Evolutionary conservation across 192 early-diverging fungal genomes (phyloP), one percentile per base, ranked within the genome.

Genomic region (Backusella circina): DNA sequence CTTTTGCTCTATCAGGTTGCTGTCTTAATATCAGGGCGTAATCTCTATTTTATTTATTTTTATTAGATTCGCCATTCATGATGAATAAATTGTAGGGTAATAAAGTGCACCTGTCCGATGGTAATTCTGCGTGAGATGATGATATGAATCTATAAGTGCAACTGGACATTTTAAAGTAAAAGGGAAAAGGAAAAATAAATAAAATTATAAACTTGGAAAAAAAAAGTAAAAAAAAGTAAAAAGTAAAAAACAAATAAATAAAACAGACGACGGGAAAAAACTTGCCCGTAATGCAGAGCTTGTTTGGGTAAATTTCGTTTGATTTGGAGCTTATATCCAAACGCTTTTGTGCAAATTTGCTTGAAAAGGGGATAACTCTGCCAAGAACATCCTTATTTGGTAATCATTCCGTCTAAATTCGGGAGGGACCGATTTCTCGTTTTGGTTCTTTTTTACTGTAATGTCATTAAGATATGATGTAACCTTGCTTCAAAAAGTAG

Each of bases 1-100:
- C 70, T 67, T 75, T 80, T 21, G 79, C 79, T 38, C 71, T 70
- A 37, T 47, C 39, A 3, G 79, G 79, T 39, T 80, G 79, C 37
- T 80, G 79, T 41, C 79, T 61, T 37, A 80, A 71, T 33, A 44
- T 70, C 2, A 77, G n/a, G 28, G 71, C 21, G 51, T 71, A 71
- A 10, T 57, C 37, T 35, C 75, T 77, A 74, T 61, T 36, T 47
- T 18, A 39, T 10, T 13, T 38, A 50, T 26, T 39, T 33, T 23
- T 33, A 57, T 23, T 21, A 54, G 21, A 21, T 15, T 28, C 31
- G 31, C 32, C 39, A 70, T 13, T 67, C 5, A 35, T 15, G 36
- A 23, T 5, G 13, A 23, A 36, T 37, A 10, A 61, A 16, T 57
- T 37, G 5, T 47, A n/a, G 8, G n/a, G 5, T 35, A 21, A 33